A percentile compares a stretch with the other conserved stretches of the same genome.
Conservation (phyloP, 1,139 yeast genomes). For the Kazachstania sp. region DNA sequence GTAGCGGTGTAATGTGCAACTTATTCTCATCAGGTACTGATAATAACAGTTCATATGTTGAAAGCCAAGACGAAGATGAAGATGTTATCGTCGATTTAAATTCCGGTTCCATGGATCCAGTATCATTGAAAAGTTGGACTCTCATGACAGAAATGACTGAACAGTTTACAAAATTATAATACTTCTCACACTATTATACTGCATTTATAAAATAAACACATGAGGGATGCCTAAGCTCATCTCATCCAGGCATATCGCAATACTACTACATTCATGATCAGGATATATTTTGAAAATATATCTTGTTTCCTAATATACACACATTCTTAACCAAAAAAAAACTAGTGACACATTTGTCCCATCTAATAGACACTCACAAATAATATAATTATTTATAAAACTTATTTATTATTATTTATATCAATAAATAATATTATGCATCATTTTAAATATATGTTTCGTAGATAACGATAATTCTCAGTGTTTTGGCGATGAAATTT, state of each 20-base stretch:
- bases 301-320: too few relatives aligned
- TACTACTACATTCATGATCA: too few relatives aligned
- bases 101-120: slow-evolving; percentile 24
- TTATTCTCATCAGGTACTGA: background rate
- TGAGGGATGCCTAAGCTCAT: too few relatives aligned
- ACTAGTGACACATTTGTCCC: too few relatives aligned
- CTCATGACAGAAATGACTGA: slow-evolving; percentile 21
- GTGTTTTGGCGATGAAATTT: too few relatives aligned
- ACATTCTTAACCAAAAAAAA: too few relatives aligned
- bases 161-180: slow-evolving; percentile 17
- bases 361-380: background rate
- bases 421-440: background rate
- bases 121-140: slow-evolving; percentile 19
- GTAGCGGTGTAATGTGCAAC: background rate
- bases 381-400: background rate
- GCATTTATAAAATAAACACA: too few relatives aligned
- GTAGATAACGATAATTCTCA: too few relatives aligned
- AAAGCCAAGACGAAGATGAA: slow-evolving; percentile 11
- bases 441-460: too few relatives aligned
- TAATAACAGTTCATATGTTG: slow-evolving; percentile 3
- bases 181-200: too few relatives aligned
- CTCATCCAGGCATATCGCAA: too few relatives aligned
- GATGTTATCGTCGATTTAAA: slow-evolving; percentile 27
- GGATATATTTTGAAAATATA: too few relatives aligned
- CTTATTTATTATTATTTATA: background rate